phyloP scores from a whole-genome alignment of 305 asterid genomes.

The Fraxinus albicans region DNA sequence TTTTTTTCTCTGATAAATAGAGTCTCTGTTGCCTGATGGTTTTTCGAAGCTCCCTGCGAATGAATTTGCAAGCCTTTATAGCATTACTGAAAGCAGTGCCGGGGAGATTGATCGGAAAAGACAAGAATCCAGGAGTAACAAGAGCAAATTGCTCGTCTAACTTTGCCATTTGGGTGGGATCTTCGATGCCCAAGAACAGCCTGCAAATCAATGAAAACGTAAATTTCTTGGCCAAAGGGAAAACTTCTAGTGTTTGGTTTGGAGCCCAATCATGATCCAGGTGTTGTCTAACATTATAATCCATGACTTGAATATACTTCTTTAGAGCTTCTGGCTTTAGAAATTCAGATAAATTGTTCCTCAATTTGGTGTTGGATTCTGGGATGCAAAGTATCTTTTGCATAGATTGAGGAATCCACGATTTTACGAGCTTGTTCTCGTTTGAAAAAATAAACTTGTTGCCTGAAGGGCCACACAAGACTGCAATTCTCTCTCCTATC shows the following conservation, averaged over 20 bases:
- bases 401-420: not conserved
- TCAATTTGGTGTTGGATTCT: not conserved
- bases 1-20: not conserved
- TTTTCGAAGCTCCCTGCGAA: not conserved
- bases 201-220: not conserved
- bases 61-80: not conserved
- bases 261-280: not conserved
- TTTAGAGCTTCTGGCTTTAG: not conserved
- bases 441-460: conserved; percentile 15
- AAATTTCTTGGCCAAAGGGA: not conserved
- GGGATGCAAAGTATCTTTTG: not conserved
- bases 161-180: not conserved
- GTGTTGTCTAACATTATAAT: not conserved
- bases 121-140: not conserved
- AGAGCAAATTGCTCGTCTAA: not conserved
- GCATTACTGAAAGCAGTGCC: not conserved
- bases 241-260: not conserved
- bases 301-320: not conserved
- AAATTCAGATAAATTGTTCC: not conserved
- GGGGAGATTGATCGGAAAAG: not conserved
- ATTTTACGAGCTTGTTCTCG: not conserved
- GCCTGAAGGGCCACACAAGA: conserved; percentile 14
- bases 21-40: not conserved
- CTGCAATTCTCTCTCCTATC: not conserved
- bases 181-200: not conserved